Percentiles rank a stretch among this genome's conserved stretches.
Evolutionary conservation across 306 rosid species (phyloP).

Genomic region (Vicia villosa): DNA sequence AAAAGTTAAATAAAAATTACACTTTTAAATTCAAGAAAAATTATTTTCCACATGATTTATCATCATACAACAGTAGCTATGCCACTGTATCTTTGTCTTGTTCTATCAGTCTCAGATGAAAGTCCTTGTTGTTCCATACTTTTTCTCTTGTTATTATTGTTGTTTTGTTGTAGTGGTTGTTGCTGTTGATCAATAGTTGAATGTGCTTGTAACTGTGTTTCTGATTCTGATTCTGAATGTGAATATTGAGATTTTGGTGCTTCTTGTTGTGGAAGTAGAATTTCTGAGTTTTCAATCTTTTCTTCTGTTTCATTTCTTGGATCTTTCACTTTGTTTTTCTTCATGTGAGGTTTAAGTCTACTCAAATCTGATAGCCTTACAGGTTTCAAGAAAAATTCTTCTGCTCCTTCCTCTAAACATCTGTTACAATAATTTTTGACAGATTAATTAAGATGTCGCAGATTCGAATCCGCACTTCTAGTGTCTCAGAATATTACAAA

Average conservation of each 20-base stretch:
- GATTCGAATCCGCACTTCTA: no score
- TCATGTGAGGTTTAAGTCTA: conserved; percentile 73
- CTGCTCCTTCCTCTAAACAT: conserved; percentile 96
- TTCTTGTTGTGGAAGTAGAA: conserved; percentile 21
- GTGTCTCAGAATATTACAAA: no score
- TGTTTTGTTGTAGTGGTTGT: conserved; percentile 44
- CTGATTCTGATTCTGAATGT: conserved; percentile 10
- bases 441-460: no score
- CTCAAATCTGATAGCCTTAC: conserved; percentile 73
- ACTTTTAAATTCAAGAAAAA: conserved; percentile 37
- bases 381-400: conserved; percentile 93
- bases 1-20: conserved; percentile 44
- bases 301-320: conserved; percentile 42
- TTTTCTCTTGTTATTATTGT: conserved; percentile 76
- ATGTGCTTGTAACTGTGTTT: conserved; percentile 17
- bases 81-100: conserved; percentile 83
- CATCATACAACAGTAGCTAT: conserved; percentile 72
- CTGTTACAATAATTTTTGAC: conserved; percentile 40
- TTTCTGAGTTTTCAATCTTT: conserved; percentile 42
- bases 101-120: conserved; percentile 85
- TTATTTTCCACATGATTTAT: conserved; percentile 37
- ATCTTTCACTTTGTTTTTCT: conserved; percentile 63
- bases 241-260: conserved; percentile 13
- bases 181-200: conserved; percentile 46
- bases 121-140: conserved; percentile 75